phyloP scores from a whole-genome alignment of 805 yeast species.

The Limtongozyma cylindracea region DNA sequence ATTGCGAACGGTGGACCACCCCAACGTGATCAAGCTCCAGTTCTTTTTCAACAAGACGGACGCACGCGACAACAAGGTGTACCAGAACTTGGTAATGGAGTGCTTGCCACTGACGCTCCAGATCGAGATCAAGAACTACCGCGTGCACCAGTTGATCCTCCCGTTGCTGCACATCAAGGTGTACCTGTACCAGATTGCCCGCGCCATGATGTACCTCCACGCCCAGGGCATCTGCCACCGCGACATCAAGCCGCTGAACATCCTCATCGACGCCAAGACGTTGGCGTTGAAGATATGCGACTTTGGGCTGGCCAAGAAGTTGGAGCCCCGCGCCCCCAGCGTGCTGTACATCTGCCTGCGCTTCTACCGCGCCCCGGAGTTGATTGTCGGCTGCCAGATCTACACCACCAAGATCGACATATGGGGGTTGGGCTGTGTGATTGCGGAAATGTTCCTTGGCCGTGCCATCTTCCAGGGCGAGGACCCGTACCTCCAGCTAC shows the following conservation, averaged over 20 bases:
- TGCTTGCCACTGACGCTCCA: constrained; percentile 66
- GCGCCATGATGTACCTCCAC: constrained; percentile 67
- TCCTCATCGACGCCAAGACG: constrained; percentile 44
- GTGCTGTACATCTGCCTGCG: constrained; percentile 92
- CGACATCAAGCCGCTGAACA: constrained; percentile 68
- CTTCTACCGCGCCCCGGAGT: constrained; percentile 89
- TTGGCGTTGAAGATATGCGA: constrained; percentile 58
- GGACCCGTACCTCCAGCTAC: constrained; percentile 66
- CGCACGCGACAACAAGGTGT: constrained; percentile 29
- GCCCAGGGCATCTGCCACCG: constrained; percentile 64
- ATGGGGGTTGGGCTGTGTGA: constrained; percentile 95
- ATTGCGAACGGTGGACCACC: constrained; percentile 51
- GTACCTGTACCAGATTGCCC: constrained; percentile 55
- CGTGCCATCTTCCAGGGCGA: constrained; percentile 91
- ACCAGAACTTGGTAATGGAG: constrained; percentile 72
- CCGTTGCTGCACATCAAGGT: constrained; percentile 56
- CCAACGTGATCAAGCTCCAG: constrained; percentile 47
- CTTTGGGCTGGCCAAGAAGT: constrained; percentile 64
- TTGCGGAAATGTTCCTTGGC: constrained; percentile 85
- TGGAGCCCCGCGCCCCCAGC: constrained; percentile 62
- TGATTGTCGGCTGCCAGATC: constrained; percentile 71
- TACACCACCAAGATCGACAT: constrained; percentile 85
- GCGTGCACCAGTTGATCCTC: constrained; percentile 29
- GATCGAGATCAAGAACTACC: constrained; percentile 45
- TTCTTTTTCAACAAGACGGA: constrained; percentile 49